phyloP scores from a whole-genome alignment of 441 rosid species.

The Brassica hybrid region DNA sequence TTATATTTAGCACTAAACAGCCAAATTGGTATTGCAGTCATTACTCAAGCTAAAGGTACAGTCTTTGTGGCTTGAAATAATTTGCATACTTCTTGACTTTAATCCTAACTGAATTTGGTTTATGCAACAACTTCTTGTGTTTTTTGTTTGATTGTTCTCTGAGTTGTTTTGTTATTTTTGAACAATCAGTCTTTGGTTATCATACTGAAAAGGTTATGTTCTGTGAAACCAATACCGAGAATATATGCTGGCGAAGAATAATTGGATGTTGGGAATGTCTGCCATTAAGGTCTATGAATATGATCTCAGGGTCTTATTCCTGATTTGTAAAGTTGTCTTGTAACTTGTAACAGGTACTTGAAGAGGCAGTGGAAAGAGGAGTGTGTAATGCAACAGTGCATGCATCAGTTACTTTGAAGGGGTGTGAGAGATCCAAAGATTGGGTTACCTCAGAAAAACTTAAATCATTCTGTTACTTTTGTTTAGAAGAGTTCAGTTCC shows the following conservation, averaged over 20 bases:
- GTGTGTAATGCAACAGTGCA: not conserved
- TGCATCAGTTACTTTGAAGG: slow-evolving; percentile 30
- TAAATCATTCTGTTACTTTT: not conserved
- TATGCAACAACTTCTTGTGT: not conserved
- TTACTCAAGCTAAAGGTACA: too few species aligned
- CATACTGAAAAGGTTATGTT: not conserved
- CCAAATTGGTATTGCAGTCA: too few species aligned
- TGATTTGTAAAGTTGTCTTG: slow-evolving; percentile 2
- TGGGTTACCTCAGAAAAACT: slow-evolving; percentile 7
- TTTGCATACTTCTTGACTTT: not conserved
- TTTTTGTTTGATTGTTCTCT: not conserved
- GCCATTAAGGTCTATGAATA: slow-evolving; percentile 3
- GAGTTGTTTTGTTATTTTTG: not conserved
- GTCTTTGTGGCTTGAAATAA: too few species aligned
- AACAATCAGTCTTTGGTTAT: not conserved
- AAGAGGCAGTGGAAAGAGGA: slow-evolving; percentile 18
- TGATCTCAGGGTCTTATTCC: not conserved
- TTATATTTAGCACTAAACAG: too few species aligned
- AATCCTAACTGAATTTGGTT: slow-evolving; percentile 1
- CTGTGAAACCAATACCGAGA: too few species aligned
- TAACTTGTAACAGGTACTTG: slow-evolving; percentile 37
- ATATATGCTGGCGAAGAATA: not conserved
- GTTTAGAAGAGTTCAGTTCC: not conserved
- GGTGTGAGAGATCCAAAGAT: slow-evolving; percentile 18
- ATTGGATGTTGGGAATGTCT: slow-evolving; percentile 11